phyloP scores from a whole-genome alignment of 495 filamentous ascomycete genomes.

The Aspergillus bridgeri region DNA sequence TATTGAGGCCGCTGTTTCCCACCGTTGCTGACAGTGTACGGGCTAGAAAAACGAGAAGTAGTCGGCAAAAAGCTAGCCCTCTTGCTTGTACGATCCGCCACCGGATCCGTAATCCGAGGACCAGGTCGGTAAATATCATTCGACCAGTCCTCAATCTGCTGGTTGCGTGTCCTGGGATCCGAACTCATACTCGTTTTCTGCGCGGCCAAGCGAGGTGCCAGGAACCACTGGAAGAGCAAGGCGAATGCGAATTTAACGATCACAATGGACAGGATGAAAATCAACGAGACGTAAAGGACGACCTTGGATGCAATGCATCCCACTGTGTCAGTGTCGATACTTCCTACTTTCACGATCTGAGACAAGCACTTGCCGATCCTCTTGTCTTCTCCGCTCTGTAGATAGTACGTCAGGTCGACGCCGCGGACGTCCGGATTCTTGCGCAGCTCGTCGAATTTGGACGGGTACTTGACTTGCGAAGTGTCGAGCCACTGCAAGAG shows the following conservation, averaged over 20 bases:
- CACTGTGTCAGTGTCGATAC: constrained; percentile 92
- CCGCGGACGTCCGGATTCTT: constrained; percentile 74
- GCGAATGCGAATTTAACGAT: constrained; percentile 85
- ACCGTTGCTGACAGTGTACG: constrained; percentile 68
- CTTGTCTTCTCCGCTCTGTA: constrained; percentile 74
- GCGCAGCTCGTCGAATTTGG: constrained; percentile 74
- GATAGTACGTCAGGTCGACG: constrained; percentile 86
- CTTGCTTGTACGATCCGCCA: constrained; percentile 70
- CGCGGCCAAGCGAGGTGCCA: constrained; percentile 77
- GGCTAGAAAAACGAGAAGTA: constrained; percentile 91
- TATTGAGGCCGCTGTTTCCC: constrained; percentile 54
- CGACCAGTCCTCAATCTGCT: constrained; percentile 97
- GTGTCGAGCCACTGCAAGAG: constrained; percentile 88
- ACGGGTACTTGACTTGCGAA: constrained; percentile 73
- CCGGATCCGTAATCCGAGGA: constrained; percentile 69
- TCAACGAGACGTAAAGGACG: constrained; percentile 90
- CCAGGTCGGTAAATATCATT: constrained; percentile 95
- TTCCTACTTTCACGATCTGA: constrained; percentile 92
- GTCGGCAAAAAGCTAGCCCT: constrained; percentile 75
- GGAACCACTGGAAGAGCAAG: constrained; percentile 90
- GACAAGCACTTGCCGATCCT: constrained; percentile 77
- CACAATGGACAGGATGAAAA: constrained; percentile 91
- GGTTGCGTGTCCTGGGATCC: constrained; percentile 74
- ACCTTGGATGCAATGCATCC: constrained; percentile 98
- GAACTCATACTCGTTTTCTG: constrained; percentile 65